Conservation (phyloP, 1,139 yeast species). For the Debaryomyces singareniensis region DNA sequence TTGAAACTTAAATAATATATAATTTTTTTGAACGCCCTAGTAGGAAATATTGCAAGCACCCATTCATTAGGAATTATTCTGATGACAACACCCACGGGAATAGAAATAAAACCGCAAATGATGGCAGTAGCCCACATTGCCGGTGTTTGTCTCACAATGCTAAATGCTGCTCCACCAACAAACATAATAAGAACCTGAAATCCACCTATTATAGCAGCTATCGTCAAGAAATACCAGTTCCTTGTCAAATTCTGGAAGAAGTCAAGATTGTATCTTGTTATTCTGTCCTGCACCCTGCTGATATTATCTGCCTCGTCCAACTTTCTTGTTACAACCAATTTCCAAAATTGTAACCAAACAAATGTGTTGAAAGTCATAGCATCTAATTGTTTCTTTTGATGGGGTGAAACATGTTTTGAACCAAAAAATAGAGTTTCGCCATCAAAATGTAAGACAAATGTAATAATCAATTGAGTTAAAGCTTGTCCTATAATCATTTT, state of each 20-base stretch:
- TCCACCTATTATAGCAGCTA: conserved; percentile 69
- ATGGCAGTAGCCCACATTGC: conserved; percentile 89
- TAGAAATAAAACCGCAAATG: conserved; percentile 72
- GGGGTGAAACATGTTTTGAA: conserved; percentile 26
- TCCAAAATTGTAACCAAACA: conserved; percentile 97
- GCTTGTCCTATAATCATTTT: conserved; percentile 95
- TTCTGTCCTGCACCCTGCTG: conserved; percentile 48
- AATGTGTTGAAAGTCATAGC: conserved; percentile 92
- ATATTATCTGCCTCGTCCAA: conserved; percentile 83
- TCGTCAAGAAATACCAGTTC: conserved; percentile 74
- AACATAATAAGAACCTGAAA: conserved; percentile 88
- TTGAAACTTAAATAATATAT: conserved; percentile 45
- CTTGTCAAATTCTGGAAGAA: conserved; percentile 76
- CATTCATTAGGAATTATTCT: conserved; percentile 80
- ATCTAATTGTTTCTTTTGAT: conserved; percentile 53
- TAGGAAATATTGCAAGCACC: conserved; percentile 67
- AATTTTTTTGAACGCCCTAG: conserved; percentile 41
- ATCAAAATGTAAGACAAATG: conserved; percentile 75
- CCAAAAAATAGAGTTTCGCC: conserved; percentile 60
- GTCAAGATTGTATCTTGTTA: conserved; percentile 59
- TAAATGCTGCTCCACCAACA: conserved; percentile 95
- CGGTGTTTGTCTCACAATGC: conserved; percentile 70
- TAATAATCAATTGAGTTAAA: conserved; percentile 64
- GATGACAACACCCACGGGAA: conserved; percentile 73
- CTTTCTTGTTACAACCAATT: conserved; percentile 84